These are phyloP conservation scores for Ligustrum vulgare DNA, from an alignment of 257 asterid genomes.

Conservation along the genomic window DNA sequence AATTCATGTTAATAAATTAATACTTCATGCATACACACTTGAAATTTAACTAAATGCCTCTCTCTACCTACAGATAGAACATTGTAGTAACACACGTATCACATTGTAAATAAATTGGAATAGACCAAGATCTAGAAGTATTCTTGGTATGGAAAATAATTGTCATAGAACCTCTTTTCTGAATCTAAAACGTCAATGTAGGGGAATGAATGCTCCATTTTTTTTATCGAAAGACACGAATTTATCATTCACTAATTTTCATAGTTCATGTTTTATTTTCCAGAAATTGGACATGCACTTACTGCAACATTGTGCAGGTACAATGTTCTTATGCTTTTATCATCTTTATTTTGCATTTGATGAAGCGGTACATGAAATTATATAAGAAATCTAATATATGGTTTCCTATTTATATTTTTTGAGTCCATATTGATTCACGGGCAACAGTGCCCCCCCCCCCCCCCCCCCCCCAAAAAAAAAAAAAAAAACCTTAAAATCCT, in stretches of 20 bases:
- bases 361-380: neutral
- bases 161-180: neutral
- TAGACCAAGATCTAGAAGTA: conserved; percentile 5
- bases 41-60: conserved; percentile 9
- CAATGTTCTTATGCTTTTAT: neutral
- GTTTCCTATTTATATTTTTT: neutral
- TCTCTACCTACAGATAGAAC: neutral
- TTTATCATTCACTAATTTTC: conserved; percentile 29
- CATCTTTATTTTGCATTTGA: neutral
- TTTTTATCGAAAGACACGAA: conserved; percentile 1
- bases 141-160: neutral
- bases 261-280: conserved; percentile 29
- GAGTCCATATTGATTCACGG: neutral
- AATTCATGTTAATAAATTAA: conserved; percentile 5
- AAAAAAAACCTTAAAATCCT: neutral
- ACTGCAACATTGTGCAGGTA: conserved; percentile 90
- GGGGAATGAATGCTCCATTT: neutral
- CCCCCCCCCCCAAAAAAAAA: too few relatives aligned
- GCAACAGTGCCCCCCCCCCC: too few relatives aligned
- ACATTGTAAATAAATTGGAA: neutral
- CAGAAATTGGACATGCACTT: conserved; percentile 80
- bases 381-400: too few relatives aligned
- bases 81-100: conserved; percentile 1
- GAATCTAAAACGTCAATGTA: neutral
- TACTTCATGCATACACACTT: neutral